Conservation (phyloP, 164 flowering plant genomes). For the Hamamelis virginiana region DNA sequence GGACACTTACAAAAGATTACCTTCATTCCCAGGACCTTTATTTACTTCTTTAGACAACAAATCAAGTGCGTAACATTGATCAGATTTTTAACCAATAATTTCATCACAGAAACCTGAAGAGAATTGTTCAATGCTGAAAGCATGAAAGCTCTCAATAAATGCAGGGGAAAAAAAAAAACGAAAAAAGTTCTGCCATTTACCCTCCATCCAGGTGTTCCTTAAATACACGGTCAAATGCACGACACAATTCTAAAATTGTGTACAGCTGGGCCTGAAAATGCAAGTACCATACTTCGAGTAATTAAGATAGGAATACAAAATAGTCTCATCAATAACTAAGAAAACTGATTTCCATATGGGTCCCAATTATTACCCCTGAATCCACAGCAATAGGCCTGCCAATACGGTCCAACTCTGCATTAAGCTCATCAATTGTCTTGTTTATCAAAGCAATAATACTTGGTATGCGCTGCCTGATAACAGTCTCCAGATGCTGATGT, state of each 20-base stretch:
- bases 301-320: conserved; percentile 7
- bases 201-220: conserved; percentile 92
- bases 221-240: conserved; percentile 80
- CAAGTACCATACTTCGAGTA: conserved; percentile 8
- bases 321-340: neutral
- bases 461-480: conserved; percentile 85
- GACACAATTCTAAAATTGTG: conserved; percentile 77
- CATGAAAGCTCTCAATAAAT: neutral
- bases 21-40: too few relatives aligned
- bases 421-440: conserved; percentile 86
- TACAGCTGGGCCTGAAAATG: conserved; percentile 71
- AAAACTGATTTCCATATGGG: conserved; percentile 1
- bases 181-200: conserved; percentile 32
- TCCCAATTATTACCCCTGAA: conserved; percentile 65
- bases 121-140: neutral
- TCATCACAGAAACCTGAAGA: neutral
- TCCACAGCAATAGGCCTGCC: conserved; percentile 94
- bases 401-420: conserved; percentile 86
- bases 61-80: neutral
- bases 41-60: neutral
- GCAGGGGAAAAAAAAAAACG: neutral
- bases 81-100: conserved; percentile 6
- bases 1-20: too few relatives aligned
- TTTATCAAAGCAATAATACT: conserved; percentile 89
- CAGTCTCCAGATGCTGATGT: conserved; percentile 81